Evolutionary conservation across 225 moss, liverwort and hornwort species (phyloP), one percentile per base, ranked within the genome.

Genomic region (Marchantia paleacea): DNA sequence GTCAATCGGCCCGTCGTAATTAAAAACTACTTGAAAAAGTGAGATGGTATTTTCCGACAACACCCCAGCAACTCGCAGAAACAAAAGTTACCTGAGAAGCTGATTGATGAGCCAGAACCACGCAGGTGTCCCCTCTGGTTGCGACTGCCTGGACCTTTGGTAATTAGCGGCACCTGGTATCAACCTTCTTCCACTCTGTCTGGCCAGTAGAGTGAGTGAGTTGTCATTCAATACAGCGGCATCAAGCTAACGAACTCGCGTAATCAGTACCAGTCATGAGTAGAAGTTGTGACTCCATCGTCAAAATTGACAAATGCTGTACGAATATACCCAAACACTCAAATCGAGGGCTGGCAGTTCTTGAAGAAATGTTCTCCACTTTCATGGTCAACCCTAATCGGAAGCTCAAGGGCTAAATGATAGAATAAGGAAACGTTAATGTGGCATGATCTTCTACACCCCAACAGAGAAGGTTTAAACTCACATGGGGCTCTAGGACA

Each of bases 91-190:
- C 94, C 90, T 89, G 3, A 82, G 83, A 79, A 84, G 84, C 22
- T 84, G 89, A 69, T 83, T 80, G 66, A 89, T 83, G 16, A 94
- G 88, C 91, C 90, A 94, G 52, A 90, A 82, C 93, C 93, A 93
- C 65, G 89, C 58, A 7, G 93, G 87, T 18, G 73, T 15, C 30
- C 62, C 69, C 24, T 75, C 62, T 39, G 39, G 39, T 53, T 69
- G 81, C 51, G 81, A 57, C 12, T 19, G 49, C 47, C 57, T 69
- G 13, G 74, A 31, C n/a, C 60, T 39, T 58, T 25, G 19, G 50
- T 65, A 68, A 30, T 69, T 79, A 20, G 78, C 28, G 0, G 74
- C 69, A 7, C 48, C 75, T 54, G 24, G 13, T 1, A 19, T 76
- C 51, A 75, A 7, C 78, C 79, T 79, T 68, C 75, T 79, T 48